Evolutionary conservation across 73 alveolate genomes (phyloP), one percentile per base, ranked within the genome.

Genomic region (Paramecium pentaurelia): DNA sequence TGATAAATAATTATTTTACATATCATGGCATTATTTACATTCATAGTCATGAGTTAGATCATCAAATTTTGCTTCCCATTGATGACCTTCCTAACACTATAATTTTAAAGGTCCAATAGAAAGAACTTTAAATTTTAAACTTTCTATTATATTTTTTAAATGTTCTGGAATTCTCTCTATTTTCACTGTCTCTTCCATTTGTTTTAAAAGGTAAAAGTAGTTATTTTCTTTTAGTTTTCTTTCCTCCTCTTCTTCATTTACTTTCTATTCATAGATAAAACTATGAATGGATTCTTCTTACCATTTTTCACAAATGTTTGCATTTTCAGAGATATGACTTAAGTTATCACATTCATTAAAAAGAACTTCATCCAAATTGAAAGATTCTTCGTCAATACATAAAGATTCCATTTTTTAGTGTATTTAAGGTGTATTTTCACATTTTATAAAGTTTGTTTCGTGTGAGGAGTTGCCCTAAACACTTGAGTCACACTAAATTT

Each of bases 271-370:
- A 42, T 75, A 75, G 36, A 75, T 75, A 30, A 75, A 38, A 27
- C 38, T 36, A 20, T 75, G 68, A 36, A 75, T 75, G 40, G 88
- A 75, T 42, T 75, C 88, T 36, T 75, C 88, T 42, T 75, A 75
- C 88, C 88, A 75, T 20, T 75, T 75, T 38, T 75, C 88, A 75
- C 88, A 75, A 75, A 34, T 38, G 47, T 38, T 75, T 4, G 68
- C 88, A 75, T 75, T 75, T 42, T 75, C 88, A 11, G 88, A 75
- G 5, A 75, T 75, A 75, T 75, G 88, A 75, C 88, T 75, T 18
- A 64, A 34, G 68, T 38, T 75, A 30, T 75, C 88, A 42, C 68
- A 75, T 36, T 75, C 60, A 42, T 75, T 75, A 42, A 75, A 75
- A 42, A 64, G 84, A 64, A 75, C 47, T 36, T 75, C 88, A 75